These are phyloP conservation scores for Aspergillus steynii DNA, from an alignment of 495 filamentous ascomycete genomes.

Conservation along the genomic window DNA sequence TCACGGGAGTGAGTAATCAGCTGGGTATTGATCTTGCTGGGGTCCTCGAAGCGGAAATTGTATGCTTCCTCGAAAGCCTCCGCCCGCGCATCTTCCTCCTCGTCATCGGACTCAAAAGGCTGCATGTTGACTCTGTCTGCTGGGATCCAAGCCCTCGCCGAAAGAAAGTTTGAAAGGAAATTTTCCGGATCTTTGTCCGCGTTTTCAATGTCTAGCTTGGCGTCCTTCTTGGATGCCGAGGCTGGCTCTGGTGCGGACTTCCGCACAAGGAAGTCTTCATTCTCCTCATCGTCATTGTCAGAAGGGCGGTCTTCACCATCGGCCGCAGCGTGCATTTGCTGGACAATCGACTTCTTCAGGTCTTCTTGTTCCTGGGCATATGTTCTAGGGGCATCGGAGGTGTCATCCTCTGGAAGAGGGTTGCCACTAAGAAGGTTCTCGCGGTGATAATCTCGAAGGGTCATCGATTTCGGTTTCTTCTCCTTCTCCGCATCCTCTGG, in stretches of 20 bases:
- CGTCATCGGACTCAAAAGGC: slow-evolving; percentile 90
- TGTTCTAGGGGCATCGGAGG: slow-evolving; percentile 54
- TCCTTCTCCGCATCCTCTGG: slow-evolving; percentile 48
- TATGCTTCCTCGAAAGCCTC: slow-evolving; percentile 92
- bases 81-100: slow-evolving; percentile 75
- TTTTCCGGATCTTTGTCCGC: slow-evolving; percentile 90
- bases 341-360: slow-evolving; percentile 71
- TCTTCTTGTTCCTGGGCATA: slow-evolving; percentile 85
- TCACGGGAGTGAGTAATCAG: slow-evolving; percentile 86
- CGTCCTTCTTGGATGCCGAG: slow-evolving; percentile 45
- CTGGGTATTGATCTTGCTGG: slow-evolving; percentile 77
- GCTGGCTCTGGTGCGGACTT: slow-evolving; percentile 41
- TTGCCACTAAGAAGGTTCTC: slow-evolving; percentile 72
- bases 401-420: slow-evolving; percentile 55
- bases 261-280: slow-evolving; percentile 68
- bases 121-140: slow-evolving; percentile 57
- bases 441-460: slow-evolving; percentile 85
- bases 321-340: slow-evolving; percentile 71
- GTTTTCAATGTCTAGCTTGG: slow-evolving; percentile 63
- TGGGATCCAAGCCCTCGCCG: slow-evolving; percentile 83
- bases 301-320: slow-evolving; percentile 35
- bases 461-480: slow-evolving; percentile 87
- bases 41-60: slow-evolving; percentile 95
- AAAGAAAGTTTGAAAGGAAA: slow-evolving; percentile 87
- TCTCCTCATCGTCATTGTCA: slow-evolving; percentile 64